phyloP scores from a whole-genome alignment of 2,329 filamentous ascomycete species.

The Chaetomium strumarium region DNA sequence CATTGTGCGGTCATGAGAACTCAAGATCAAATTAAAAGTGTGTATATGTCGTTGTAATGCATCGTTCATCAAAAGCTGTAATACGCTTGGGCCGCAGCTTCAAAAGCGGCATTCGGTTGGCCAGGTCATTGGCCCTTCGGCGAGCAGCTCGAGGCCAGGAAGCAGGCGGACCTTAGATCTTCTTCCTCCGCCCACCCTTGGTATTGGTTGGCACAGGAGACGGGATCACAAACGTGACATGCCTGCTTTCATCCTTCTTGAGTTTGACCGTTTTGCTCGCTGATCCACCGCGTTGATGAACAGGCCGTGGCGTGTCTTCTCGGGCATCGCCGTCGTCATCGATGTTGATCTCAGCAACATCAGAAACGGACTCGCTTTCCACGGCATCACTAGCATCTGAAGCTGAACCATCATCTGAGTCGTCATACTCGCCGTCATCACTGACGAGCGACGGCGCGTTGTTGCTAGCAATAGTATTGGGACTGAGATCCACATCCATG shows the following conservation, averaged over 20 bases:
- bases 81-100: not conserved
- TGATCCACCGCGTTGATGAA: constrained; percentile 35
- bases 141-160: too few relatives aligned
- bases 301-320: constrained; percentile 21
- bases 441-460: constrained; percentile 74
- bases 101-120: not conserved
- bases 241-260: constrained; percentile 49
- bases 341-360: constrained; percentile 56
- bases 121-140: too few relatives aligned
- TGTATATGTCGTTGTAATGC: not conserved
- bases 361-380: constrained; percentile 54
- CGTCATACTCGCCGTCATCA: constrained; percentile 73
- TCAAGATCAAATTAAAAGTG: constrained; percentile 10
- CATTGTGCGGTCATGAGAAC: not conserved
- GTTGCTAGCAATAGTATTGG: constrained; percentile 64
- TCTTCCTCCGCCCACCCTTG: constrained; percentile 29
- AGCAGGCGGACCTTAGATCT: not conserved
- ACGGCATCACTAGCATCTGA: constrained; percentile 53
- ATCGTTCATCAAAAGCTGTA: not conserved
- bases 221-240: constrained; percentile 50
- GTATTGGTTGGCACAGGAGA: constrained; percentile 37
- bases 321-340: constrained; percentile 48
- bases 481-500: constrained; percentile 59
- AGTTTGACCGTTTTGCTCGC: constrained; percentile 41
- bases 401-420: constrained; percentile 59